Evolutionary conservation across 352 stramenopile genomes (phyloP).

Genomic region (Globisporangium perplexum): DNA sequence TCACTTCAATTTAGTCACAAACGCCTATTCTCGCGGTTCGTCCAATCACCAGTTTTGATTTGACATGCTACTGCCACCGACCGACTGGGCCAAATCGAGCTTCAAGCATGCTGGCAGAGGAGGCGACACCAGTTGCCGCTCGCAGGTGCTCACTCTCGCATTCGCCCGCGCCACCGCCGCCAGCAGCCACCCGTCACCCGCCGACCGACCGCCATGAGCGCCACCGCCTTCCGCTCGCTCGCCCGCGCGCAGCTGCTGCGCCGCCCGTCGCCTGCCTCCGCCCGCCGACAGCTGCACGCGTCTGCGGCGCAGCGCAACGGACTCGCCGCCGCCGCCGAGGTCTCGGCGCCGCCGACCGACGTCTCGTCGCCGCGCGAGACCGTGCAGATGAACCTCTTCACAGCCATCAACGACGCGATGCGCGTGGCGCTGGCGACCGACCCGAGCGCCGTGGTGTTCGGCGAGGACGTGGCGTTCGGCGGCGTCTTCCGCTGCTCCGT

Average conservation of each 20-base stretch:
- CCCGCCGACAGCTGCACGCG: conserved; percentile 5
- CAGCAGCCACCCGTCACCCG: neutral
- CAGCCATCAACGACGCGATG: conserved; percentile 91
- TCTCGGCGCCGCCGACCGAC: conserved; percentile 6
- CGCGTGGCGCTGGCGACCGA: conserved; percentile 88
- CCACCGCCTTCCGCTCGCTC: conserved; percentile 3
- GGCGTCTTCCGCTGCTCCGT: conserved; percentile 97
- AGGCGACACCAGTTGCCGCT: neutral
- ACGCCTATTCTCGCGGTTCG: neutral
- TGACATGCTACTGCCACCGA: conserved; percentile 5
- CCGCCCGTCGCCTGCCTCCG: neutral
- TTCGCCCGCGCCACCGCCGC: neutral
- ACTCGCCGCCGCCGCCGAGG: conserved; percentile 1
- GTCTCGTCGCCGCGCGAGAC: conserved; percentile 41
- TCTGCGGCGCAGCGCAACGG: conserved; percentile 5
- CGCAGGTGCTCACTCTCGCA: neutral
- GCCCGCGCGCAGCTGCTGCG: conserved; percentile 9
- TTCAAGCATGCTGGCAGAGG: neutral
- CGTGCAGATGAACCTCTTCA: conserved; percentile 91
- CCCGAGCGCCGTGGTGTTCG: conserved; percentile 91
- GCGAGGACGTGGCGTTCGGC: conserved; percentile 98
- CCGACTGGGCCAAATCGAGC: neutral
- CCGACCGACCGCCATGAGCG: conserved; percentile 3
- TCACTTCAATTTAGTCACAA: too few relatives aligned
- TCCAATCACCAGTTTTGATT: conserved; percentile 13